Percentiles rank a stretch among this genome's conserved stretches.
phyloP scores from a whole-genome alignment of 164 flowering plant species.

The Stephania japonica region DNA sequence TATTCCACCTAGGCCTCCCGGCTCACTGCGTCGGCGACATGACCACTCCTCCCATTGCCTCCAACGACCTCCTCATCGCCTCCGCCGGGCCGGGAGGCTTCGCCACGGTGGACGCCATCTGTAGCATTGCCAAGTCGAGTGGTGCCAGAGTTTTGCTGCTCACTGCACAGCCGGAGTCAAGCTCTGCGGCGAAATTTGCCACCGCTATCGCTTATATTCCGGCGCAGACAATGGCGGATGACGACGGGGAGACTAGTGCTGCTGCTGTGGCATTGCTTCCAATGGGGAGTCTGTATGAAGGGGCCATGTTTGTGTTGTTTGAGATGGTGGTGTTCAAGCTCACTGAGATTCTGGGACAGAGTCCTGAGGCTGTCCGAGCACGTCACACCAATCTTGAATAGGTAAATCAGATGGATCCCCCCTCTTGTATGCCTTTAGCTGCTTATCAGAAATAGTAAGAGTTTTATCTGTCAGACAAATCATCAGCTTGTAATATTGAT shows the following conservation, averaged over 20 bases:
- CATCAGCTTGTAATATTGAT: too few species aligned
- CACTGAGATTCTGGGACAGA: slow-evolving; percentile 52
- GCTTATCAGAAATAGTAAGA: too few species aligned
- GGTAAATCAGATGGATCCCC: background rate
- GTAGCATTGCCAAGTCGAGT: slow-evolving; percentile 49
- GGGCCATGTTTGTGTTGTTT: slow-evolving; percentile 88
- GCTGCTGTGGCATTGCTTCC: slow-evolving; percentile 49
- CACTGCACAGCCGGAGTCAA: slow-evolving; percentile 68
- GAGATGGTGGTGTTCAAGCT: slow-evolving; percentile 81
- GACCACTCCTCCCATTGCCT: slow-evolving; percentile 74
- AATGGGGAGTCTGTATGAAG: slow-evolving; percentile 92
- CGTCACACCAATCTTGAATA: slow-evolving; percentile 91
- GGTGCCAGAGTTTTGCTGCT: slow-evolving; percentile 64
- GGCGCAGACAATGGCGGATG: slow-evolving; percentile 93
- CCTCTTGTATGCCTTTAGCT: too few species aligned
- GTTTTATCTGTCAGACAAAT: too few species aligned
- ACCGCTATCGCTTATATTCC: slow-evolving; percentile 48
- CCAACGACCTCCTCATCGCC: slow-evolving; percentile 75
- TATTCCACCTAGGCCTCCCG: slow-evolving; percentile 71
- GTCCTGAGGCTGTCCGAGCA: slow-evolving; percentile 55
- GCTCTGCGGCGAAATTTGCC: slow-evolving; percentile 44
- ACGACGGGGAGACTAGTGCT: slow-evolving; percentile 18
- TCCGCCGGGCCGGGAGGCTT: slow-evolving; percentile 95
- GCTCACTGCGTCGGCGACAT: slow-evolving; percentile 83
- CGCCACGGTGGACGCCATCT: slow-evolving; percentile 85